Percentiles rank a stretch among this genome's conserved stretches.
Evolutionary conservation across 2,329 filamentous ascomycete genomes (phyloP).

Genomic region (Trichoderma guizhouense): DNA sequence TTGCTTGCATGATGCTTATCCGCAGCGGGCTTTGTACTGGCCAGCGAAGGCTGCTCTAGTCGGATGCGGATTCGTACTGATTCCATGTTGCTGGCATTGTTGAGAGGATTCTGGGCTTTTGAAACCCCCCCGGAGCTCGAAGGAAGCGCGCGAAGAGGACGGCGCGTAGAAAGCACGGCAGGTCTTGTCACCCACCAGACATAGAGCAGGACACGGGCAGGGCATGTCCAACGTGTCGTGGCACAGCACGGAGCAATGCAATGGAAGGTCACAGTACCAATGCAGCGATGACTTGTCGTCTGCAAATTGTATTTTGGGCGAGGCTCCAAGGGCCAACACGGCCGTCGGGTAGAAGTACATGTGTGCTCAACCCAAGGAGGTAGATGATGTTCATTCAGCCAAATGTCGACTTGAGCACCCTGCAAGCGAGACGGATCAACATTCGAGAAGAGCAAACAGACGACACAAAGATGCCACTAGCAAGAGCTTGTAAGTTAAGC

Average conservation of each 20-base stretch:
- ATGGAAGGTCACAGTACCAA: background rate
- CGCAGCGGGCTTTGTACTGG: background rate
- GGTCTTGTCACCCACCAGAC: background rate
- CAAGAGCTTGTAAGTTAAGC: background rate
- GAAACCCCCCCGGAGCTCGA: background rate
- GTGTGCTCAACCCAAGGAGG: background rate
- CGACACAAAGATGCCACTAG: background rate
- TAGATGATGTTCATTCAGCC: background rate
- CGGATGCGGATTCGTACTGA: background rate
- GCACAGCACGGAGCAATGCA: conserved; percentile 14
- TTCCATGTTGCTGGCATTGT: background rate
- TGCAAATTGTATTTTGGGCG: background rate
- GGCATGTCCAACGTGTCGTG: conserved; percentile 14
- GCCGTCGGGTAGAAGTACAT: background rate
- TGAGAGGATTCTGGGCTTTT: background rate
- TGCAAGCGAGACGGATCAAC: background rate
- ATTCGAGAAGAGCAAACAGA: background rate
- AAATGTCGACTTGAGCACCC: background rate
- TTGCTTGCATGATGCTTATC: conserved; percentile 16
- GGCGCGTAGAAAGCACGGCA: background rate
- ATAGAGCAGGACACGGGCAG: conserved; percentile 6
- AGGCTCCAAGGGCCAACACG: background rate
- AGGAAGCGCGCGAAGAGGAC: background rate
- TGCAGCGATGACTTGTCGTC: conserved; percentile 18
- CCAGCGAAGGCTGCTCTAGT: background rate